These are phyloP conservation scores for Symbiotaphrina buchneri DNA, from an alignment of 495 filamentous ascomycete genomes.

Conservation along the genomic window DNA sequence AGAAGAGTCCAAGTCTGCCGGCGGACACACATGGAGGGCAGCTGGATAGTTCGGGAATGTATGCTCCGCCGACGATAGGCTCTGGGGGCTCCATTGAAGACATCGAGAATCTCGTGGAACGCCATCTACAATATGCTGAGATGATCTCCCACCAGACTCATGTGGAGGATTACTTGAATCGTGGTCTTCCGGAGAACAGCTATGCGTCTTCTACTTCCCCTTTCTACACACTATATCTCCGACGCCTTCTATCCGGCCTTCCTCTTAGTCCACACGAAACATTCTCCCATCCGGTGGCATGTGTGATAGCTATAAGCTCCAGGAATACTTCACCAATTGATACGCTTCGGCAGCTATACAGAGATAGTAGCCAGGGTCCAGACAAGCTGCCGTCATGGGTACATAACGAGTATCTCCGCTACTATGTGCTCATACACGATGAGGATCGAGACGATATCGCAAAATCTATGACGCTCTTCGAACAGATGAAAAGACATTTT, in stretches of 20 bases:
- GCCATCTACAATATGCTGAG: slow-evolving; percentile 23
- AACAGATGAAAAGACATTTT: slow-evolving; percentile 95
- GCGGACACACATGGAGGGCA: slow-evolving; percentile 1
- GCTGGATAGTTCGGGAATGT: too few species aligned
- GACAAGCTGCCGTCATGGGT: slow-evolving; percentile 57
- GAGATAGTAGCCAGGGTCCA: slow-evolving; percentile 44
- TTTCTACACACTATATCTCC: slow-evolving; percentile 62
- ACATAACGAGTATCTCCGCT: slow-evolving; percentile 70
- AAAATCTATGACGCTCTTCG: slow-evolving; percentile 71
- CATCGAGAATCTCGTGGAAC: slow-evolving; percentile 35
- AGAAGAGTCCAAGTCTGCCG: background rate
- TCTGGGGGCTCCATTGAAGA: slow-evolving; percentile 25
- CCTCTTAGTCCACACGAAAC: slow-evolving; percentile 69
- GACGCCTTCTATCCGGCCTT: slow-evolving; percentile 58
- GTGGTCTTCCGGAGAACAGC: slow-evolving; percentile 3
- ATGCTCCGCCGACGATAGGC: background rate
- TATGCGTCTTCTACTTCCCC: slow-evolving; percentile 22
- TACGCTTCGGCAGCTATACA: slow-evolving; percentile 60
- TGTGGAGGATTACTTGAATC: slow-evolving; percentile 14
- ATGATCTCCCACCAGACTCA: slow-evolving; percentile 9
- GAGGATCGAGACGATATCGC: slow-evolving; percentile 83
- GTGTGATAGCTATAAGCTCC: slow-evolving; percentile 85
- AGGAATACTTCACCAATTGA: slow-evolving; percentile 62
- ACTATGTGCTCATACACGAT: slow-evolving; percentile 94
- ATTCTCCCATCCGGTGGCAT: slow-evolving; percentile 87